A percentile compares a stretch with the other conserved stretches of the same genome.
Conservation (phyloP, 2,329 filamentous ascomycete genomes). For the Coniochaeta sp. region DNA sequence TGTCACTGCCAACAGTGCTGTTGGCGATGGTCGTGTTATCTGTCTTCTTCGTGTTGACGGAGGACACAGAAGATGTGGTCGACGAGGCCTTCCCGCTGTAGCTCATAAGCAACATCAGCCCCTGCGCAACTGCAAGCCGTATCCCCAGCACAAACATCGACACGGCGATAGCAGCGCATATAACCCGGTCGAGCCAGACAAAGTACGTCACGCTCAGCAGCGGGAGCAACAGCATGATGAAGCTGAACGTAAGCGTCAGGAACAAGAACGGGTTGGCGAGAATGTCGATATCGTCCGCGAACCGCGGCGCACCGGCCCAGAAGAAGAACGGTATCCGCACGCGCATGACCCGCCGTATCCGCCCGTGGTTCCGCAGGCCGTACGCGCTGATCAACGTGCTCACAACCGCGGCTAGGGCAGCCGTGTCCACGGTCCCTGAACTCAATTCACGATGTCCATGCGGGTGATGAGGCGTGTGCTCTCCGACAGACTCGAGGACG, state of each 20-base stretch:
- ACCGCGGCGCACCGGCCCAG: constrained; percentile 67
- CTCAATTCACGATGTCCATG: constrained; percentile 48
- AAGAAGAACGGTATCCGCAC: constrained; percentile 55
- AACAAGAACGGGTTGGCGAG: constrained; percentile 94
- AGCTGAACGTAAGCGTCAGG: constrained; percentile 80
- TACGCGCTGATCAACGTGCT: constrained; percentile 84
- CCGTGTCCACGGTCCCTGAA: constrained; percentile 72
- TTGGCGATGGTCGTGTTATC: neutral
- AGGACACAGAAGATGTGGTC: constrained; percentile 10
- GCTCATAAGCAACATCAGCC: constrained; percentile 93
- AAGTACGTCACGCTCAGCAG: constrained; percentile 76
- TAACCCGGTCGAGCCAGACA: constrained; percentile 72
- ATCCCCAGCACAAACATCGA: constrained; percentile 85
- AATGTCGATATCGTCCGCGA: constrained; percentile 51
- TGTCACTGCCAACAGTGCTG: constrained; percentile 17
- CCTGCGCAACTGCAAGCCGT: constrained; percentile 77
- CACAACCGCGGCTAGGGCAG: constrained; percentile 72
- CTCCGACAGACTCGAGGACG: constrained; percentile 58
- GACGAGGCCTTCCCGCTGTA: constrained; percentile 43
- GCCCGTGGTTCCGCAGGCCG: constrained; percentile 79
- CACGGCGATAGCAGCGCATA: constrained; percentile 75
- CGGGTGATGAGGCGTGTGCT: constrained; percentile 66
- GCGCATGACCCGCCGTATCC: constrained; percentile 87
- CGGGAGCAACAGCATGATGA: constrained; percentile 65
- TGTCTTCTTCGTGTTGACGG: neutral